Conservation (phyloP, 441 rosid genomes). For the Metrosideros polymorpha region DNA sequence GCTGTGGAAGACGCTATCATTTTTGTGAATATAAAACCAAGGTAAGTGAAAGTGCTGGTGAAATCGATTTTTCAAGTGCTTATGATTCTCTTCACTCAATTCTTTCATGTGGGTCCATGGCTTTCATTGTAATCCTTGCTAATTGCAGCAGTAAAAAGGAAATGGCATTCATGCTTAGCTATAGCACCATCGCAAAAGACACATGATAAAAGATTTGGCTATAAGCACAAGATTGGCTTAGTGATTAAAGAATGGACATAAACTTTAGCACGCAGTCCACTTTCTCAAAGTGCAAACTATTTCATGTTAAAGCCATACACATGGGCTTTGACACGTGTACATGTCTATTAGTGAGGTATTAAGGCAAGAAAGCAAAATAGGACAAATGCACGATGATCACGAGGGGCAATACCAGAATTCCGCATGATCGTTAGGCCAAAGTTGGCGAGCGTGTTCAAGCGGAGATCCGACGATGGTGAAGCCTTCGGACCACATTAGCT, state of each 20-base stretch:
- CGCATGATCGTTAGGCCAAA: conserved; percentile 32
- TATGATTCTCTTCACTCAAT: neutral
- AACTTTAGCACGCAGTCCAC: neutral
- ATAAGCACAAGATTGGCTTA: neutral
- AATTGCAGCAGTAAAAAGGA: neutral
- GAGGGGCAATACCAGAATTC: conserved; percentile 24
- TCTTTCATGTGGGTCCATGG: neutral
- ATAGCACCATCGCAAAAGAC: neutral
- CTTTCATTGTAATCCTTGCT: neutral
- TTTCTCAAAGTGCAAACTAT: neutral
- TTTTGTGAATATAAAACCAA: neutral
- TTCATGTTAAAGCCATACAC: neutral
- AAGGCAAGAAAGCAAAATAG: neutral
- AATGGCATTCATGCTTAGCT: neutral
- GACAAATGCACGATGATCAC: neutral
- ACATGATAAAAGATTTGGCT: neutral
- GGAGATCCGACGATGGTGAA: conserved; percentile 47
- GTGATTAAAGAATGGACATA: neutral
- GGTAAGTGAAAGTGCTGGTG: neutral
- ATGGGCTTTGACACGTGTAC: neutral
- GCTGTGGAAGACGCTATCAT: neutral
- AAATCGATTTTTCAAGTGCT: neutral
- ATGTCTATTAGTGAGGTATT: neutral
- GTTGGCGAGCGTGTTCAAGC: conserved; percentile 28
- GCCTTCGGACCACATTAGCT: conserved; percentile 46